A percentile compares a stretch with the other conserved stretches of the same genome.
These are phyloP conservation scores for Colletotrichum viniferum DNA, from an alignment of 2,329 filamentous ascomycete species.

Conservation along the genomic window DNA sequence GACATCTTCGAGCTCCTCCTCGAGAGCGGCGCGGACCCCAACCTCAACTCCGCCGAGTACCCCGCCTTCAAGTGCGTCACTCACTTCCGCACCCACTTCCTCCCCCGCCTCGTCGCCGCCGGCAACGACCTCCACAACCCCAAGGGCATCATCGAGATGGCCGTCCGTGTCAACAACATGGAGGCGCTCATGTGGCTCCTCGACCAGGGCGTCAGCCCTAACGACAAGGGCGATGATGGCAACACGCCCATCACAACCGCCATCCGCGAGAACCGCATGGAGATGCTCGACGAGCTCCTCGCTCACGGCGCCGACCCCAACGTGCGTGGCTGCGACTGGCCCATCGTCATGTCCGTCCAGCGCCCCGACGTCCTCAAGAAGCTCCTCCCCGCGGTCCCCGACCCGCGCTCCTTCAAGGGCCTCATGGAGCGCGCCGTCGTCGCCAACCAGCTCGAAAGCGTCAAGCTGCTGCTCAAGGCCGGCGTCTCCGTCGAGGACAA, in stretches of 20 bases:
- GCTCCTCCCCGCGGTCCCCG: slow-evolving; percentile 60
- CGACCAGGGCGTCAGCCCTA: slow-evolving; percentile 62
- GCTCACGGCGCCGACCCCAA: slow-evolving; percentile 64
- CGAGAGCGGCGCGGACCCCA: slow-evolving; percentile 63
- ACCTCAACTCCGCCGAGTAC: slow-evolving; percentile 66
- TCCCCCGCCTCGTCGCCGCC: slow-evolving; percentile 63
- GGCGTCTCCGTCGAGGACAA: slow-evolving; percentile 74
- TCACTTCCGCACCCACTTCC: slow-evolving; percentile 64
- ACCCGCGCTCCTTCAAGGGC: slow-evolving; percentile 67
- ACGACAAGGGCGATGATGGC: slow-evolving; percentile 62
- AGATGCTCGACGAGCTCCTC: slow-evolving; percentile 64
- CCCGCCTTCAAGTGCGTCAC: slow-evolving; percentile 73
- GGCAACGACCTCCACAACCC: slow-evolving; percentile 64
- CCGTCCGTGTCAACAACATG: slow-evolving; percentile 65
- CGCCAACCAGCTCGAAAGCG: slow-evolving; percentile 68
- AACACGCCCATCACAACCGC: slow-evolving; percentile 69
- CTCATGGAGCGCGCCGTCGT: slow-evolving; percentile 71
- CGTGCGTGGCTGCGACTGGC: slow-evolving; percentile 71
- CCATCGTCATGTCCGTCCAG: slow-evolving; percentile 70
- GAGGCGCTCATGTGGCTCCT: slow-evolving; percentile 66
- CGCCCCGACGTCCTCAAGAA: slow-evolving; percentile 64
- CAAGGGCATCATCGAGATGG: slow-evolving; percentile 69
- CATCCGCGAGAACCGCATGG: slow-evolving; percentile 62
- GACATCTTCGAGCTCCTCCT: slow-evolving; percentile 67
- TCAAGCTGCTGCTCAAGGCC: slow-evolving; percentile 67